A percentile compares a stretch with the other conserved stretches of the same genome.
These are phyloP conservation scores for Tolypocladium inflatum DNA, from an alignment of 2,329 filamentous ascomycete species.

Conservation along the genomic window DNA sequence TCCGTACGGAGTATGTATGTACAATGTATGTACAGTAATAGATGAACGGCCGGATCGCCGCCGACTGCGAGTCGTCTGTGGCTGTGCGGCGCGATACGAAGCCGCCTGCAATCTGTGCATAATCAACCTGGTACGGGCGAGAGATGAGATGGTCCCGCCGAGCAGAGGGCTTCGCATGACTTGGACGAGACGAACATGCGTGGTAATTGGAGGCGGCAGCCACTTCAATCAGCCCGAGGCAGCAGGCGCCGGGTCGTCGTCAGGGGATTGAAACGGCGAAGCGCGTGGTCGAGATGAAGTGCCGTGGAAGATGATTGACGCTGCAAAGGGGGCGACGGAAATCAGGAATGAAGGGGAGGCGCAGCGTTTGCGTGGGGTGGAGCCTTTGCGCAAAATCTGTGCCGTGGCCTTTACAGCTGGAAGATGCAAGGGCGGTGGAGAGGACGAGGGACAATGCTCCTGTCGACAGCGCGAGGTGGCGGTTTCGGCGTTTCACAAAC, in stretches of 20 bases:
- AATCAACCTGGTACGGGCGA: background rate
- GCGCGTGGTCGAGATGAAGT: background rate
- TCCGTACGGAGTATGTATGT: too few relatives aligned
- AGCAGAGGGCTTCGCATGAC: background rate
- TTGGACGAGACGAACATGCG: background rate
- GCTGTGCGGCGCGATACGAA: background rate
- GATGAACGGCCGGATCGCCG: background rate
- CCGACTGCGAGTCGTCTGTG: background rate
- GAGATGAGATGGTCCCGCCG: background rate
- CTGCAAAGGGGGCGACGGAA: background rate
- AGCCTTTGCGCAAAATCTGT: background rate
- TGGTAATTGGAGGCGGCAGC: background rate
- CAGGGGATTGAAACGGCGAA: background rate
- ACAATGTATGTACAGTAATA: background rate
- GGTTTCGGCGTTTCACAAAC: background rate
- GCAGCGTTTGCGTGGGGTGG: background rate
- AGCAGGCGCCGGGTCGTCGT: background rate
- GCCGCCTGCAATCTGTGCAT: background rate
- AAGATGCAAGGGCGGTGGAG: background rate
- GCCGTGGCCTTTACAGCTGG: background rate
- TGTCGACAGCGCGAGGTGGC: background rate
- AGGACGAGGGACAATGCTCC: too few relatives aligned
- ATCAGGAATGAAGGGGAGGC: conserved; percentile 1
- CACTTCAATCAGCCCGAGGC: background rate
- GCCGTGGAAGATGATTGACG: too few relatives aligned